Evolutionary conservation across 2,329 filamentous ascomycete species (phyloP).

Genomic region (Alternaria alternata): DNA sequence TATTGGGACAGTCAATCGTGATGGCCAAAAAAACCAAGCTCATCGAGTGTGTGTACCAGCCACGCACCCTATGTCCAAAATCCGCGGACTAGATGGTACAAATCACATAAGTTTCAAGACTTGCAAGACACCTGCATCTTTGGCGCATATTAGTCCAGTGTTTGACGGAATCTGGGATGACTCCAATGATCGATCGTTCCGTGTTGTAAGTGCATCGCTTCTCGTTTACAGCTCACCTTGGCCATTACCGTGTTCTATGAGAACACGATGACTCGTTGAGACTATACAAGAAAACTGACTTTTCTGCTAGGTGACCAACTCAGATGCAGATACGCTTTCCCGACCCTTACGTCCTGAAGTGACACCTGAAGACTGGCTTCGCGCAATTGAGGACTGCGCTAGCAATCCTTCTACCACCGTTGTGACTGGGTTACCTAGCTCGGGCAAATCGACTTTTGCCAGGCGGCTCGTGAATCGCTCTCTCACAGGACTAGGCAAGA

Average conservation of each 20-base stretch:
- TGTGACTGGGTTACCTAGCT: slow-evolving; percentile 73
- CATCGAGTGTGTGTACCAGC: slow-evolving; percentile 70
- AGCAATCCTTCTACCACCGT: slow-evolving; percentile 58
- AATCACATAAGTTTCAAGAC: slow-evolving; percentile 58
- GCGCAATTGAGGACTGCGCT: slow-evolving; percentile 50
- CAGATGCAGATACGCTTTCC: slow-evolving; percentile 34
- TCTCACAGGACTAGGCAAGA: slow-evolving; percentile 59
- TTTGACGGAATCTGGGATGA: slow-evolving; percentile 74
- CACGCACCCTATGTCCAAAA: slow-evolving; percentile 73
- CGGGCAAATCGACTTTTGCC: slow-evolving; percentile 79
- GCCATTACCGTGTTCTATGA: not conserved
- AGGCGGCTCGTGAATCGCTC: slow-evolving; percentile 72
- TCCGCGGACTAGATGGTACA: slow-evolving; percentile 64
- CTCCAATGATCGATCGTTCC: slow-evolving; percentile 38
- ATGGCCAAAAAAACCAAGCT: slow-evolving; percentile 22
- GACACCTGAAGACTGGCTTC: slow-evolving; percentile 67
- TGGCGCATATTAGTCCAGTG: slow-evolving; percentile 70
- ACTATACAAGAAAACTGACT: not conserved
- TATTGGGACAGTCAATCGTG: slow-evolving; percentile 56
- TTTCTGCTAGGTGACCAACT: slow-evolving; percentile 37
- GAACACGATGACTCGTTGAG: not conserved
- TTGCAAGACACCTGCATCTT: slow-evolving; percentile 59
- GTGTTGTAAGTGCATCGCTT: slow-evolving; percentile 9
- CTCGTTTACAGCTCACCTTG: not conserved
- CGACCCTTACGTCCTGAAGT: slow-evolving; percentile 52